These are phyloP conservation scores for Chytriomyces sp. DNA, from an alignment of 192 early-diverging fungal species.

Conservation along the genomic window DNA sequence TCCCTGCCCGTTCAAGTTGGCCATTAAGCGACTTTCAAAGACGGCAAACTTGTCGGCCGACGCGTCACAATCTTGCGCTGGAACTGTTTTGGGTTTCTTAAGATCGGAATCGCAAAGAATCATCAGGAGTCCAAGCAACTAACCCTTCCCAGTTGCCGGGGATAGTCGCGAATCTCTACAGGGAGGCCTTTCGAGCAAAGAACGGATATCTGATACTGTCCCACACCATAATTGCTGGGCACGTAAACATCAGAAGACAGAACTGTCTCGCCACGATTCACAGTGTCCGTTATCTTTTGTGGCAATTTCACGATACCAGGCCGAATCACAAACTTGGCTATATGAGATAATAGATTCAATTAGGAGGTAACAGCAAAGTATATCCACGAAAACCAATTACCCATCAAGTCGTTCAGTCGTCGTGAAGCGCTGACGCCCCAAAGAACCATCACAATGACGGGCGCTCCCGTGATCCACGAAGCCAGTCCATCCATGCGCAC, in stretches of 20 bases:
- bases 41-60: not conserved
- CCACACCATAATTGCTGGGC: not conserved
- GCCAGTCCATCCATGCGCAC: not conserved
- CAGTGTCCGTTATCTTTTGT: not conserved
- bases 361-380: not conserved
- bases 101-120: not conserved
- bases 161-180: slow-evolving; percentile 7
- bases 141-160: not conserved
- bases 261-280: not conserved
- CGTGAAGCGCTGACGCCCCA: not conserved
- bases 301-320: not conserved
- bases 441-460: not conserved
- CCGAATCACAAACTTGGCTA: not conserved
- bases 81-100: not conserved
- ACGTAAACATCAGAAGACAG: not conserved
- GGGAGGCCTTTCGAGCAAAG: slow-evolving; percentile 9
- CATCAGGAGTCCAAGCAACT: not conserved
- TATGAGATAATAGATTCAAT: no score
- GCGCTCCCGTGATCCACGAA: not conserved
- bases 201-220: slow-evolving; percentile 3
- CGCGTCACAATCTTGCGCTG: slow-evolving; percentile 1
- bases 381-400: not conserved
- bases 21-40: not conserved
- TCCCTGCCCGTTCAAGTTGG: no score
- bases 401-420: not conserved